These are phyloP conservation scores for Puccinia brachypodii DNA, from an alignment of 1,284 basidiomycete species.

Conservation along the genomic window DNA sequence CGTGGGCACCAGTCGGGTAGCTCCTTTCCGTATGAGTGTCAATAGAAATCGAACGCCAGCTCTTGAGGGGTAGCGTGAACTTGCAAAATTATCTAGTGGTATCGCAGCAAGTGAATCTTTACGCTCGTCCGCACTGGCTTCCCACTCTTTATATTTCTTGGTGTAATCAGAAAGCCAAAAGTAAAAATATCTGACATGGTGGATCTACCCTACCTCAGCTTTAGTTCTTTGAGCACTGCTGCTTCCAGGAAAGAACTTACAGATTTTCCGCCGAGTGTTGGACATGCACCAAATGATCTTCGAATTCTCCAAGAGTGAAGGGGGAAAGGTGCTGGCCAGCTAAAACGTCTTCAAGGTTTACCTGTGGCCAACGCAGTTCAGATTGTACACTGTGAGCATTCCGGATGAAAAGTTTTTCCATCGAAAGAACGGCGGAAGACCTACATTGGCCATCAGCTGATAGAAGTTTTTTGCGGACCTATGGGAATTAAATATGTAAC, in stretches of 20 bases:
- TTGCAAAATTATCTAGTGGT: background rate
- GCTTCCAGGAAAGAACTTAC: background rate
- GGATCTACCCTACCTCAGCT: background rate
- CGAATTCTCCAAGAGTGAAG: slow-evolving; percentile 32
- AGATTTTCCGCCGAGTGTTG: slow-evolving; percentile 40
- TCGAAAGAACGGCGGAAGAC: background rate
- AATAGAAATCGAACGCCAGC: background rate
- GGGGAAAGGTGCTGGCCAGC: slow-evolving; percentile 14
- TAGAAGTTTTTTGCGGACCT: background rate
- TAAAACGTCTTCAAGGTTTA: slow-evolving; percentile 34
- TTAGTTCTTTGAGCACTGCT: background rate
- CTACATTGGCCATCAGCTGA: background rate
- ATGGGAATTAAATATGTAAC: background rate
- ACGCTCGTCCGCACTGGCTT: slow-evolving; percentile 5
- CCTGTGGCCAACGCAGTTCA: background rate
- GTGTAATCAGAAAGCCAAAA: slow-evolving; percentile 38
- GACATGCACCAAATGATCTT: slow-evolving; percentile 28
- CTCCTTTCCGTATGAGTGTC: background rate
- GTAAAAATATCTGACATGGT: slow-evolving; percentile 31
- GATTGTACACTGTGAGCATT: background rate
- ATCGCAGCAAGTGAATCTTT: background rate
- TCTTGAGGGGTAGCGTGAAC: background rate
- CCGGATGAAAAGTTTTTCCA: background rate
- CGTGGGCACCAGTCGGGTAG: background rate
- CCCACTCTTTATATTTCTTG: slow-evolving; percentile 28